Conservation (phyloP, 345 rosid genomes). For the Acer yangbiense region DNA sequence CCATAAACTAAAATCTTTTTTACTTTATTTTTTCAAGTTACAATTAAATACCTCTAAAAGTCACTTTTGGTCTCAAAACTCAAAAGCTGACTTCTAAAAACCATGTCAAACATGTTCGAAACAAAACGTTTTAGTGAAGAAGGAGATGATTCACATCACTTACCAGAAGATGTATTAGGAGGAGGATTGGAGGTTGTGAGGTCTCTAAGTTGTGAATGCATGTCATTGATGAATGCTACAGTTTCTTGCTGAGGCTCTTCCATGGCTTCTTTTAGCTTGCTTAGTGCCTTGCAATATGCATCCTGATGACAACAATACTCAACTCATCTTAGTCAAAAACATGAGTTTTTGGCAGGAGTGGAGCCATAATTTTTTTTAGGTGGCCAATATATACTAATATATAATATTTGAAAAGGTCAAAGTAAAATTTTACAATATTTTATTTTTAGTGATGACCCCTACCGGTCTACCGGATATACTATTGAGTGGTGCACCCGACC, state of each 20-base stretch:
- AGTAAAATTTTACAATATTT: too few species aligned
- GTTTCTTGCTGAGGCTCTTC: constrained; percentile 59
- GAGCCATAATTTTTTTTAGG: too few species aligned
- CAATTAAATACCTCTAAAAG: too few species aligned
- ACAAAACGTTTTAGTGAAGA: not conserved
- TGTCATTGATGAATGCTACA: constrained; percentile 44
- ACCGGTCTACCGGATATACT: too few species aligned
- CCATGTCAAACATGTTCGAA: not conserved
- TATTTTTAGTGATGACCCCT: too few species aligned
- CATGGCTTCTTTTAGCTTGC: constrained; percentile 51
- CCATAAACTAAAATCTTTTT: too few species aligned
- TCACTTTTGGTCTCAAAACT: too few species aligned
- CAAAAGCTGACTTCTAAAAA: not conserved
- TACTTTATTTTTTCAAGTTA: too few species aligned
- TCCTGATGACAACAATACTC: constrained; percentile 31
- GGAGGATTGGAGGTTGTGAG: constrained; percentile 22
- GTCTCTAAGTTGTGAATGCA: constrained; percentile 53
- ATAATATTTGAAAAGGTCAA: too few species aligned
- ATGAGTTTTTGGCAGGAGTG: too few species aligned
- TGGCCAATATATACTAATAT: too few species aligned
- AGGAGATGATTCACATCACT: not conserved
- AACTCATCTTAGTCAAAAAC: not conserved
- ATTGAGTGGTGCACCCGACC: too few species aligned
- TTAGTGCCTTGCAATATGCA: constrained; percentile 48
- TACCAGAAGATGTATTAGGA: constrained; percentile 26